phyloP scores from a whole-genome alignment of 129 eudicot genomes.

The Apium graveolens region DNA sequence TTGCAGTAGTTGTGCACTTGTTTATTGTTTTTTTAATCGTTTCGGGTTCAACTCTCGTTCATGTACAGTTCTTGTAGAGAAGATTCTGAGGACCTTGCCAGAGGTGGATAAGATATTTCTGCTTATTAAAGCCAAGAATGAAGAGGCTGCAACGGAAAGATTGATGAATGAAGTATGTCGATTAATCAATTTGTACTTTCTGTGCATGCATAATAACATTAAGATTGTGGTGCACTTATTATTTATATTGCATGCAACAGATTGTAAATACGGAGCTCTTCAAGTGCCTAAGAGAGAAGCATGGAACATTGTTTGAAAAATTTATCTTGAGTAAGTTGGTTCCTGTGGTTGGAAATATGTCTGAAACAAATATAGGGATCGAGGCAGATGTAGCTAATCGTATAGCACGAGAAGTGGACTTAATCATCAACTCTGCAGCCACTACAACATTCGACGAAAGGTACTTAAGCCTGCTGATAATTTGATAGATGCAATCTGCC shows the following conservation, averaged over 20 bases:
- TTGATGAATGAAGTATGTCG: background rate
- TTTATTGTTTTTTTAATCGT: background rate
- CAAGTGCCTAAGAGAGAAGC: background rate
- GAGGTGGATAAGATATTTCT: background rate
- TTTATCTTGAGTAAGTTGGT: background rate
- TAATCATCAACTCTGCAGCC: conserved; percentile 69
- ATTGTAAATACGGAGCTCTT: background rate
- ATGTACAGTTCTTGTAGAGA: background rate
- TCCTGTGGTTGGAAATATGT: background rate
- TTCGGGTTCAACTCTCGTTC: background rate
- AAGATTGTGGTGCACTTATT: background rate
- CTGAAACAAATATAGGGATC: background rate
- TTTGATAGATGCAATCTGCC: background rate
- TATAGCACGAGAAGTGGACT: conserved; percentile 26
- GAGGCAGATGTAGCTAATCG: background rate
- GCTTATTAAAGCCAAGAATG: background rate
- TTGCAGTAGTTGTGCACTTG: too few relatives aligned
- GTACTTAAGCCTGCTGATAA: conserved; percentile 12
- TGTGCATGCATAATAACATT: background rate
- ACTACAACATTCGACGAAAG: conserved; percentile 72
- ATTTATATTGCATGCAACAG: background rate
- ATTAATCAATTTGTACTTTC: background rate
- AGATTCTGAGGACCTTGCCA: background rate
- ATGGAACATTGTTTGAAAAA: background rate
- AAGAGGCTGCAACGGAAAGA: background rate